A percentile compares a stretch with the other conserved stretches of the same genome.
These are phyloP conservation scores for Coleophoma cylindrospora DNA, from an alignment of 2,329 filamentous ascomycete species.

Conservation along the genomic window DNA sequence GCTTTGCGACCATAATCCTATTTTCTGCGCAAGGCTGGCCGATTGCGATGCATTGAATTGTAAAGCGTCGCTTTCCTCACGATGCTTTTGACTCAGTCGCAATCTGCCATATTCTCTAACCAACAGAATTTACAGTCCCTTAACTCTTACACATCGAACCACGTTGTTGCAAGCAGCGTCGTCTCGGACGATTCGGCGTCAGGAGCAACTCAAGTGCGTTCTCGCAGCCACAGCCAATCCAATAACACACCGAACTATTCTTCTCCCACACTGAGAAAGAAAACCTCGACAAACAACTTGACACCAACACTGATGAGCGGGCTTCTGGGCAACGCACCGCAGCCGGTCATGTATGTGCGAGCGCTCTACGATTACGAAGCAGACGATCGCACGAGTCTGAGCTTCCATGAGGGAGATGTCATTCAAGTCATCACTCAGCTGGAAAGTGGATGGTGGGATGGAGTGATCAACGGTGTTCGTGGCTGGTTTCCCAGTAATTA, in stretches of 20 bases:
- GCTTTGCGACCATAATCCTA: not conserved
- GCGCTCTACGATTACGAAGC: conserved; percentile 97
- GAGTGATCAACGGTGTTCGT: conserved; percentile 91
- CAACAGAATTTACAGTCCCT: conserved; percentile 39
- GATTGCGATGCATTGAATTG: conserved; percentile 3
- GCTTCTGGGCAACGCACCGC: conserved; percentile 52
- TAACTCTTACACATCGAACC: conserved; percentile 22
- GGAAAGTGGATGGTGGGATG: conserved; percentile 99
- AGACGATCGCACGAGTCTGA: conserved; percentile 93
- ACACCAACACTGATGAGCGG: conserved; percentile 49
- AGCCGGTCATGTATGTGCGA: conserved; percentile 80
- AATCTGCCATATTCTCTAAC: conserved; percentile 33
- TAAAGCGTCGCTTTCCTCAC: conserved; percentile 30
- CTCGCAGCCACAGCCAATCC: conserved; percentile 2
- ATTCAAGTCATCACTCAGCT: conserved; percentile 98
- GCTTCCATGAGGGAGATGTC: conserved; percentile 93
- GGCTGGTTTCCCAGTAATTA: conserved; percentile 99
- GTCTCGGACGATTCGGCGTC: not conserved
- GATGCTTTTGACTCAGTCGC: conserved; percentile 44
- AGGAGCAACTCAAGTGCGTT: not conserved
- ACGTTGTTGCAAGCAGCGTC: not conserved
- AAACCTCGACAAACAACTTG: conserved; percentile 16
- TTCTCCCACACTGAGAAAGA: conserved; percentile 10
- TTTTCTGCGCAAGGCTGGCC: not conserved
- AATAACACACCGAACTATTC: conserved; percentile 5